Conservation (phyloP, 1,139 yeast species). For the Lodderomyces oxycetoniae region DNA sequence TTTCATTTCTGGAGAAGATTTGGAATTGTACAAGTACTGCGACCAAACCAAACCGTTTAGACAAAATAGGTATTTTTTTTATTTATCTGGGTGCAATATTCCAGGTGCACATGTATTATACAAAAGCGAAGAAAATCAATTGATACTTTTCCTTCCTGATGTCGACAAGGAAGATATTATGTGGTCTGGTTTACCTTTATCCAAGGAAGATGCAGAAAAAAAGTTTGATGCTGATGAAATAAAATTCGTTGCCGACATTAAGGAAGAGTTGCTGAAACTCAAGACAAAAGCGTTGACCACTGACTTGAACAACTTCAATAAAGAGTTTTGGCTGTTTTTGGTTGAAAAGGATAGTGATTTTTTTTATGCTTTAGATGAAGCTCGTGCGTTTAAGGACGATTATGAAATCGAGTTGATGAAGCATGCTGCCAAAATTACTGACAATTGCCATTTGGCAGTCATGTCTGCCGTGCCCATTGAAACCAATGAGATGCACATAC, state of each 20-base stretch:
- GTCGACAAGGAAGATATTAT: slow-evolving; percentile 84
- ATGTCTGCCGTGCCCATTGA: slow-evolving; percentile 92
- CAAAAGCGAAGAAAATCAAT: slow-evolving; percentile 46
- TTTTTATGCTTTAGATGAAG: slow-evolving; percentile 77
- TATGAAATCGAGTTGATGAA: slow-evolving; percentile 73
- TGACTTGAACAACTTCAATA: slow-evolving; percentile 38
- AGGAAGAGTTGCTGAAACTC: slow-evolving; percentile 9
- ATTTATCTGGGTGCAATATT: slow-evolving; percentile 77
- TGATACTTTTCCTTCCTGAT: slow-evolving; percentile 74
- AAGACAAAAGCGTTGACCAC: slow-evolving; percentile 28
- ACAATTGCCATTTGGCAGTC: slow-evolving; percentile 82
- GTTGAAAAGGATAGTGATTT: slow-evolving; percentile 43
- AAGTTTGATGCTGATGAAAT: slow-evolving; percentile 81
- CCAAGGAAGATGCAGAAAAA: slow-evolving; percentile 57
- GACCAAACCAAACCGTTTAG: slow-evolving; percentile 78
- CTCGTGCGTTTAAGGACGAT: slow-evolving; percentile 78
- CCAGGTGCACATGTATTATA: slow-evolving; percentile 74
- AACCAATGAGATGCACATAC: slow-evolving; percentile 82
- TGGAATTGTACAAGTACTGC: slow-evolving; percentile 65
- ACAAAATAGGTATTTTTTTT: slow-evolving; percentile 87
- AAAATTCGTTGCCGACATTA: slow-evolving; percentile 45
- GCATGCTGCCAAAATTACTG: slow-evolving; percentile 80
- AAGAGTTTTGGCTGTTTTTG: slow-evolving; percentile 28
- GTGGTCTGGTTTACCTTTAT: slow-evolving; percentile 92
- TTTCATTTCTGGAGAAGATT: slow-evolving; percentile 65